Evolutionary conservation across 257 asterid genomes (phyloP), one percentile per base, ranked within the genome.

Genomic region (Parsonsia alboflavescens): DNA sequence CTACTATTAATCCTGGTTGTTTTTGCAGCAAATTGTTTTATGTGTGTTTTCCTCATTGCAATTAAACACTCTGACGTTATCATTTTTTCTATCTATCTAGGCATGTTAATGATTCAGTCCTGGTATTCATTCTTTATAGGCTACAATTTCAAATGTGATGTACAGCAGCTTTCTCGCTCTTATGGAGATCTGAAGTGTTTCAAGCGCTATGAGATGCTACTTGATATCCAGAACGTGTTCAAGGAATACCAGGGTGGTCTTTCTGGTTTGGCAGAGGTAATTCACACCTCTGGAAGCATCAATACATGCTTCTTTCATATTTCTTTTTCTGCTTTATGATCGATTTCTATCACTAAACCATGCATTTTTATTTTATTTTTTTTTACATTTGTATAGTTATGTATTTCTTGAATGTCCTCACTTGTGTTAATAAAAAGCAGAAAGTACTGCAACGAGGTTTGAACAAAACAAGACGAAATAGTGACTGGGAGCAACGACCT

Each of bases 401-500:
- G 24, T 33, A 11, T 52, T 17, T 52, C 7, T 66, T 17, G 22
- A 2, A 24, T 68, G 13, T 69, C 49, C 9, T 65, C 0, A 52
- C 21, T 61, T 11, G 71, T 42, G 28, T 46, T 61, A 52, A 70
- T 79, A 78, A 49, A 72, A 76, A 78, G 68, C 87, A 95, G 99
- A 92, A 88, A 86, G 86, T 90, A 76, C 50, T 95, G 86, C 98
- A 98, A 36, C 79, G 85, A 69, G 89, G 94, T 67, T 82, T 95
- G 81, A 92, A 92, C 80, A 95, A 95, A 84, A 92, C 98, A 2
- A 89, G 99, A 80, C 88, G 98, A 72, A 92, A 92, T 76, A 92
- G 97, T 92, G 85, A 92, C 74, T 95, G 98, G 99, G 99, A 95
- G 90, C 88, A 85, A 75, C 88, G 99, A 22, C 98, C 99, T 62